Evolutionary conservation across 257 asterid genomes (phyloP).

Genomic region (Osmanthus fragrans): DNA sequence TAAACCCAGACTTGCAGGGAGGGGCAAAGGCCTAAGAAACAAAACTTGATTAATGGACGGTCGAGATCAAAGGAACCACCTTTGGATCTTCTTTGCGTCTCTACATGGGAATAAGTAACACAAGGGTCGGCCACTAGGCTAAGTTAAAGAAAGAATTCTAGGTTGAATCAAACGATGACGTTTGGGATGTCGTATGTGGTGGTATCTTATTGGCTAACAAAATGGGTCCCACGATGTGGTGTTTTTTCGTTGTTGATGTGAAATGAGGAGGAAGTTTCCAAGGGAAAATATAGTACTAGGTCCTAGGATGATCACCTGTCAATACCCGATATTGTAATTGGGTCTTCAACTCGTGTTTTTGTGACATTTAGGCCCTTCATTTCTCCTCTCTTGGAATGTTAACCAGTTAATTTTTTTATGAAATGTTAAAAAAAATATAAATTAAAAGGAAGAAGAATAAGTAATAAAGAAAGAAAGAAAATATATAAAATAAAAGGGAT

Average conservation of each 20-base stretch:
- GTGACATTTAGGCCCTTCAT: background rate
- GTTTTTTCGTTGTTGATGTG: slow-evolving; percentile 40
- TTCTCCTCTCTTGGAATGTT: background rate
- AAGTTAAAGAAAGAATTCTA: slow-evolving; percentile 28
- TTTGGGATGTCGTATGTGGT: slow-evolving; percentile 7
- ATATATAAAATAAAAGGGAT: too few relatives aligned
- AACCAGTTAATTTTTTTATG: too few relatives aligned
- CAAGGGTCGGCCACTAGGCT: slow-evolving; percentile 51
- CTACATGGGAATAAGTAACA: slow-evolving; percentile 40
- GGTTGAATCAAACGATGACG: slow-evolving; percentile 33
- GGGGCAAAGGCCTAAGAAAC: slow-evolving; percentile 32
- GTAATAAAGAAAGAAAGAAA: too few relatives aligned
- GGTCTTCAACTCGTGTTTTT: background rate
- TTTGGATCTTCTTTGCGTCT: slow-evolving; percentile 69
- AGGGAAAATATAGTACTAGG: too few relatives aligned
- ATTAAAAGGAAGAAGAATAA: too few relatives aligned
- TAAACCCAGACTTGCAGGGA: slow-evolving; percentile 14
- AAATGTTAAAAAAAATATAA: too few relatives aligned
- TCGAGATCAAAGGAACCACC: slow-evolving; percentile 28
- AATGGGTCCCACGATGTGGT: slow-evolving; percentile 39
- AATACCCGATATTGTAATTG: background rate
- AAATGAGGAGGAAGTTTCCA: slow-evolving; percentile 3
- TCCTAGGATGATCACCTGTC: background rate
- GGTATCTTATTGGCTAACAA: background rate
- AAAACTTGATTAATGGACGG: slow-evolving; percentile 27